These are phyloP conservation scores for Dryas octopetala DNA, from an alignment of 306 rosid species.

Conservation along the genomic window DNA sequence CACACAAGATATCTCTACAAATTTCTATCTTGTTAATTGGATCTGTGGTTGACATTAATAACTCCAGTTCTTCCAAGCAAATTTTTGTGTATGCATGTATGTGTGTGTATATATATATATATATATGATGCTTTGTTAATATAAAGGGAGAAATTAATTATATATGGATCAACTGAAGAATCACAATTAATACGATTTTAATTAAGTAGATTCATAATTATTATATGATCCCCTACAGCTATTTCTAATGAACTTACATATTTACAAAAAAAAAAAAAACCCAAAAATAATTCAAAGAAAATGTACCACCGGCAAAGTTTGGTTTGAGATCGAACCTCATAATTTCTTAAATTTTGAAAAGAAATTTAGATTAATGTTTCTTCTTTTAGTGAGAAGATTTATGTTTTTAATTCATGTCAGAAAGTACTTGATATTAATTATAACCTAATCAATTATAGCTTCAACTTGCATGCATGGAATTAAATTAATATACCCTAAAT, in stretches of 20 bases:
- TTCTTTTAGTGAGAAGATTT: background rate
- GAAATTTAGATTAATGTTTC: background rate
- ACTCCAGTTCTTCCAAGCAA: no score
- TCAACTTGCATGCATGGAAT: constrained; percentile 2
- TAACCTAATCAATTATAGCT: background rate
- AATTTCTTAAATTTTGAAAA: background rate
- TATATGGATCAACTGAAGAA: no score
- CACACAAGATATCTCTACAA: no score
- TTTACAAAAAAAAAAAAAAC: background rate
- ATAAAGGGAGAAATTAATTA: no score
- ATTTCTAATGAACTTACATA: background rate
- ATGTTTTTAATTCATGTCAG: background rate
- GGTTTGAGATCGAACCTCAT: background rate
- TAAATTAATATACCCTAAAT: background rate
- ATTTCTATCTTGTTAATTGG: no score
- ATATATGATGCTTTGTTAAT: no score
- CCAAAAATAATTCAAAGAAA: background rate
- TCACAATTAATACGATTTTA: no score
- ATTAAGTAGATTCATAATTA: no score
- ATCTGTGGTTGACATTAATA: no score
- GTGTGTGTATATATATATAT: no score
- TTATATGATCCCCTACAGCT: background rate
- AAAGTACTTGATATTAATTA: background rate
- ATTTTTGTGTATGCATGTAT: no score
- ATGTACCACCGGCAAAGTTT: background rate